Percentiles rank a stretch among this genome's conserved stretches.
phyloP scores from a whole-genome alignment of 768 basidiomycete genomes.

The Mycena crocata region DNA sequence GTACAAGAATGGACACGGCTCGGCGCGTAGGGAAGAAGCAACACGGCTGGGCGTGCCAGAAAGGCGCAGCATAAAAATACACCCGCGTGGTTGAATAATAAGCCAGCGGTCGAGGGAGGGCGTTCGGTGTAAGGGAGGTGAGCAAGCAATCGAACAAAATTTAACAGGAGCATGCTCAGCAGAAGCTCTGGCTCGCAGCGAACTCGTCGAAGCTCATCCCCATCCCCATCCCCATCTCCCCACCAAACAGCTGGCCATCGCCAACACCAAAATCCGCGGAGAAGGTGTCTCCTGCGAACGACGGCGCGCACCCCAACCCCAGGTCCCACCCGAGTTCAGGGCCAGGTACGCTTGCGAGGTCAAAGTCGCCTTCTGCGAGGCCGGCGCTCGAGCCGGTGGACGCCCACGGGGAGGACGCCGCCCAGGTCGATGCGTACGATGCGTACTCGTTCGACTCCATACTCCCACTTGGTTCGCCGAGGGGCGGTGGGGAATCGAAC shows the following conservation, averaged over 20 bases:
- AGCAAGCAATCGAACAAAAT: background rate
- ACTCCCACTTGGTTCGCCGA: background rate
- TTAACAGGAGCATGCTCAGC: too few species aligned
- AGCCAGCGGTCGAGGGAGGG: too few species aligned
- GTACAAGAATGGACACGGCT: too few species aligned
- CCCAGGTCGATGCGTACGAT: background rate
- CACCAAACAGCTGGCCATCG: background rate
- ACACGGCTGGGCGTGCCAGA: too few species aligned
- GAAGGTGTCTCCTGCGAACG: background rate
- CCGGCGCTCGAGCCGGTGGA: background rate
- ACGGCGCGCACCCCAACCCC: background rate
- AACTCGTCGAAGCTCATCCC: background rate
- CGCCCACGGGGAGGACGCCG: background rate
- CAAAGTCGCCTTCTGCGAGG: constrained; percentile 9
- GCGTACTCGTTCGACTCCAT: background rate
- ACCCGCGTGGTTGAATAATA: too few species aligned
- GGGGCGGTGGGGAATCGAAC: background rate
- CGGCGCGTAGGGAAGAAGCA: too few species aligned
- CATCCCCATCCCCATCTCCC: background rate
- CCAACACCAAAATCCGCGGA: background rate
- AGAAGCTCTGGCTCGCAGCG: background rate
- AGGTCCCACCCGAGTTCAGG: constrained; percentile 4
- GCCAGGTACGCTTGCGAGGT: constrained; percentile 8
- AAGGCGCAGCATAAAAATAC: too few species aligned
- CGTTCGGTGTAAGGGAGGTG: too few species aligned